Evolutionary conservation across 2,329 filamentous ascomycete species (phyloP).

Genomic region (Arthrobotrys sinensis): DNA sequence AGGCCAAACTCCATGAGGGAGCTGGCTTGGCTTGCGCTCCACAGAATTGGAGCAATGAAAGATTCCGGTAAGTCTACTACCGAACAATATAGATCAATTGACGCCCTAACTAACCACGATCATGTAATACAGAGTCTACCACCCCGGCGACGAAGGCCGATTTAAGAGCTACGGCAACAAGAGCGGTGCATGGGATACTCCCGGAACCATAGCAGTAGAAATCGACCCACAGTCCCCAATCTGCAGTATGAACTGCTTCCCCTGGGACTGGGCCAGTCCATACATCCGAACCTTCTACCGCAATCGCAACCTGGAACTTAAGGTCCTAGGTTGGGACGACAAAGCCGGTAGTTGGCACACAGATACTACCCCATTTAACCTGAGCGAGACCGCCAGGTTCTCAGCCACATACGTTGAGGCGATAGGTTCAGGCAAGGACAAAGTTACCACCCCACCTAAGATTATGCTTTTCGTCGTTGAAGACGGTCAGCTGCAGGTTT

Average conservation of each 20-base stretch:
- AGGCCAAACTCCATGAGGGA: background rate
- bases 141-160: background rate
- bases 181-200: background rate
- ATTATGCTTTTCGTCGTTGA: constrained; percentile 2
- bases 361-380: background rate
- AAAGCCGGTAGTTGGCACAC: background rate
- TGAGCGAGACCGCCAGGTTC: background rate
- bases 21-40: background rate
- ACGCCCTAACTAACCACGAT: background rate
- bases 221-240: constrained; percentile 1
- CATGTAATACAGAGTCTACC: constrained; percentile 4
- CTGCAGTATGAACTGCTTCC: background rate
- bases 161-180: constrained; percentile 1
- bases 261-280: constrained; percentile 1
- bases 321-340: background rate
- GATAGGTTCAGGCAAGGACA: background rate
- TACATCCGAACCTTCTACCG: constrained; percentile 10
- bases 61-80: background rate
- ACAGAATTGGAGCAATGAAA: background rate
- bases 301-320: background rate
- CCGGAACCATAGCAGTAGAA: background rate
- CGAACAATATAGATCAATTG: too few species aligned
- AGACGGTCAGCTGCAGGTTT: constrained; percentile 4
- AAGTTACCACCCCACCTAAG: background rate
- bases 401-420: background rate